Evolutionary conservation across 1,139 yeast genomes (phyloP).

Genomic region (Williopsis jadinii): DNA sequence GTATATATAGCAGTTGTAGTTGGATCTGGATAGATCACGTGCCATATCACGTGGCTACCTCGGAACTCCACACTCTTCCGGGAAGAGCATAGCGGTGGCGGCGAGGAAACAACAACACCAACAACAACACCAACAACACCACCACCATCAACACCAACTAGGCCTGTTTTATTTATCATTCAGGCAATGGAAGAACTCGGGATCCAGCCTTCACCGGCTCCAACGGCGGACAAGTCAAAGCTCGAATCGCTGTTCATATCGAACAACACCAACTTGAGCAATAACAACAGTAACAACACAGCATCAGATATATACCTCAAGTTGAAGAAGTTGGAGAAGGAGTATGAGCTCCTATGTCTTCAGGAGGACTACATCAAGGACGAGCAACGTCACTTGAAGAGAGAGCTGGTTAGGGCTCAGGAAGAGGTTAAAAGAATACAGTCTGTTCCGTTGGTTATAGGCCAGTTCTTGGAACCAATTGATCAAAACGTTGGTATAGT

Average conservation of each 20-base stretch:
- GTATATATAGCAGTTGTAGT: no score
- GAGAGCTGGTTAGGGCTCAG: constrained; percentile 94
- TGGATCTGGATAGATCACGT: no score
- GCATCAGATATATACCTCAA: constrained; percentile 68
- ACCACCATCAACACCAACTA: neutral
- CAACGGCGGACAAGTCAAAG: constrained; percentile 20
- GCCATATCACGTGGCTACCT: no score
- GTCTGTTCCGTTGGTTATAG: constrained; percentile 95
- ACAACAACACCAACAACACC: no score
- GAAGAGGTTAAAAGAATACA: constrained; percentile 97
- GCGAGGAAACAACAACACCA: no score
- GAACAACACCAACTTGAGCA: constrained; percentile 10
- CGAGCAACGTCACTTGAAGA: constrained; percentile 91
- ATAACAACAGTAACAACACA: constrained; percentile 21
- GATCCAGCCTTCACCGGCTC: constrained; percentile 31
- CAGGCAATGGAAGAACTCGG: constrained; percentile 53
- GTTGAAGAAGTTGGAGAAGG: constrained; percentile 83
- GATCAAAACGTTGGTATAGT: constrained; percentile 97
- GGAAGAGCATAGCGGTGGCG: no score
- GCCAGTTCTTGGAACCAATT: constrained; percentile 95
- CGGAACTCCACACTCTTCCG: no score
- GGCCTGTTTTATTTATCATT: neutral
- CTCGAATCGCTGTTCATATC: constrained; percentile 19
- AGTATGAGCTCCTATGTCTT: constrained; percentile 69
- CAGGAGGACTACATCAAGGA: constrained; percentile 97